Evolutionary conservation across 2,329 filamentous ascomycete genomes (phyloP).

Genomic region (Exophiala phaeomuriformis): DNA sequence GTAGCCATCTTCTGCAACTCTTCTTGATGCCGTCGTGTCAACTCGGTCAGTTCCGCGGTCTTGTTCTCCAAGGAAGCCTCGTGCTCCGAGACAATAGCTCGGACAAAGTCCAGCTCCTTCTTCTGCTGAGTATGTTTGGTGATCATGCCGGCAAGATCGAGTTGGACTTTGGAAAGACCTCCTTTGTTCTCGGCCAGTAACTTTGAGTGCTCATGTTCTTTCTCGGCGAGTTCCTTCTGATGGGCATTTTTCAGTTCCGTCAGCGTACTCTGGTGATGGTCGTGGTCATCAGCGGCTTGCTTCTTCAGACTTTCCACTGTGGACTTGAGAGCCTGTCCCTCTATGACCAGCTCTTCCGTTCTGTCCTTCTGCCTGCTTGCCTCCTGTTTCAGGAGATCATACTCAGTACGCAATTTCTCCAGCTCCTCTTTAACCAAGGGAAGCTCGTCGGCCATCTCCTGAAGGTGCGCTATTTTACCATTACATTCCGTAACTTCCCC

Average conservation of each 20-base stretch:
- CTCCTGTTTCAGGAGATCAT: slow-evolving; percentile 30
- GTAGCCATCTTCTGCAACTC: slow-evolving; percentile 7
- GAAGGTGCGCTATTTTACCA: slow-evolving; percentile 22
- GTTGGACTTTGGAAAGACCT: slow-evolving; percentile 19
- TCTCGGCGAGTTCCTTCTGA: slow-evolving; percentile 7
- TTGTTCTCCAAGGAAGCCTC: slow-evolving; percentile 11
- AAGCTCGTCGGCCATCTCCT: slow-evolving; percentile 28
- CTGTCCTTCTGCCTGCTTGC: slow-evolving; percentile 32
- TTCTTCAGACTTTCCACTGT: slow-evolving; percentile 33
- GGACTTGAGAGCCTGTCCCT: slow-evolving; percentile 33
- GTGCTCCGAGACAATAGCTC: slow-evolving; percentile 5
- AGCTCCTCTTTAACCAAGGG: slow-evolving; percentile 38
- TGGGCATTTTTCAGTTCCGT: slow-evolving; percentile 6
- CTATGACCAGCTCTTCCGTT: slow-evolving; percentile 35
- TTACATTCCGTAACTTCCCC: slow-evolving; percentile 12
- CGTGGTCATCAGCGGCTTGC: slow-evolving; percentile 32
- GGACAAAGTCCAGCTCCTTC: slow-evolving; percentile 19
- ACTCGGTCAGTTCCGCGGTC: slow-evolving; percentile 9
- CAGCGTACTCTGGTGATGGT: slow-evolving; percentile 13
- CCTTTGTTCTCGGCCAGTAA: slow-evolving; percentile 15
- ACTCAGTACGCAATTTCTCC: slow-evolving; percentile 24
- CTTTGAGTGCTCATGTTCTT: slow-evolving; percentile 12
- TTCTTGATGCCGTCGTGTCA: slow-evolving; percentile 3
- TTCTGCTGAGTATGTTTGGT: slow-evolving; percentile 22
- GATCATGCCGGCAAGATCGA: slow-evolving; percentile 23